A percentile compares a stretch with the other conserved stretches of the same genome.
phyloP scores from a whole-genome alignment of 495 filamentous ascomycete genomes.

The Sphaerosporella brunnea region DNA sequence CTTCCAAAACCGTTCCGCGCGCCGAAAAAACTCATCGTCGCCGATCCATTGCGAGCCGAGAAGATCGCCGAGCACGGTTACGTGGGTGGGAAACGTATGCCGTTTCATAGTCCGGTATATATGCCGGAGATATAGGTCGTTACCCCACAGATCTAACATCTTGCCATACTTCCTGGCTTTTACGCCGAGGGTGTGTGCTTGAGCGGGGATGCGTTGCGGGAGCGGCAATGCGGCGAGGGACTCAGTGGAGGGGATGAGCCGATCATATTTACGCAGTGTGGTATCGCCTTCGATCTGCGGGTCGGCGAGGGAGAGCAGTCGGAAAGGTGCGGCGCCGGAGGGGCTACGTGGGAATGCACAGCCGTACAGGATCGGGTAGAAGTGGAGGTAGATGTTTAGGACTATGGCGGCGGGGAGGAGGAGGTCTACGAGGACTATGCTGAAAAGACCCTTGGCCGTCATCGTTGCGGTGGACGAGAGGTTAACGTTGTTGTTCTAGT shows the following conservation, averaged over 20 bases:
- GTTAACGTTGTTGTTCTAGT: too few species aligned
- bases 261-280: slow-evolving; percentile 36
- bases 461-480: too few species aligned
- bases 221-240: background rate
- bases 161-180: slow-evolving; percentile 38
- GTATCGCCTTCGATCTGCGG: slow-evolving; percentile 91
- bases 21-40: slow-evolving; percentile 59
- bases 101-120: slow-evolving; percentile 61
- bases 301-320: slow-evolving; percentile 79
- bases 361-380: slow-evolving; percentile 65
- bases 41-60: slow-evolving; percentile 93
- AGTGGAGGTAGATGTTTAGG: slow-evolving; percentile 61
- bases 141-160: slow-evolving; percentile 70
- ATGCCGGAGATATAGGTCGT: slow-evolving; percentile 87
- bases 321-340: slow-evolving; percentile 46
- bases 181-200: background rate
- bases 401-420: slow-evolving; percentile 48
- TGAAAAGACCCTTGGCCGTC: slow-evolving; percentile 27
- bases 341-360: slow-evolving; percentile 58
- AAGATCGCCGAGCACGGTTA: slow-evolving; percentile 75
- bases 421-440: slow-evolving; percentile 28
- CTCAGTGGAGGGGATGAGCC: background rate
- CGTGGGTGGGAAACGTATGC: slow-evolving; percentile 70
- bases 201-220: background rate
- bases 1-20: slow-evolving; percentile 62